Conservation (phyloP, 2,329 filamentous ascomycete species). For the Botryosphaeria dothidea region DNA sequence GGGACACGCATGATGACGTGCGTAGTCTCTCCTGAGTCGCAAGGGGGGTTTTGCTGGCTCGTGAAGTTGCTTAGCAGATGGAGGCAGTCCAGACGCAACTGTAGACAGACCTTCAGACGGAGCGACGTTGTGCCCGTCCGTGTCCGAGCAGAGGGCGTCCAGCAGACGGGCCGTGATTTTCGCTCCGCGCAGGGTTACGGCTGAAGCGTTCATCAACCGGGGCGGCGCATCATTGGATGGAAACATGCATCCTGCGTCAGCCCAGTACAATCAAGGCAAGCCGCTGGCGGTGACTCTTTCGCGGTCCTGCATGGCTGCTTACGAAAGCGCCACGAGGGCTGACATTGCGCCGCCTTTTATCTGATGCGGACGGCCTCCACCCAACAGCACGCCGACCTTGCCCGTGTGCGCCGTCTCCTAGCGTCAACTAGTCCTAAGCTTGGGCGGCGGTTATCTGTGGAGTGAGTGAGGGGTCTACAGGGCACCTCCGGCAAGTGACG, state of each 20-base stretch:
- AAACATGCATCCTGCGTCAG: background rate
- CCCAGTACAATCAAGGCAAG: background rate
- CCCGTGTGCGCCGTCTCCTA: slow-evolving; percentile 6
- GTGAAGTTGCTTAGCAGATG: background rate
- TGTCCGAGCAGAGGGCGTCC: background rate
- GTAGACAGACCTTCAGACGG: slow-evolving; percentile 1
- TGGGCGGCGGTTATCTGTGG: slow-evolving; percentile 3
- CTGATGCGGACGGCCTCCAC: background rate
- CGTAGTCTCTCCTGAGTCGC: background rate
- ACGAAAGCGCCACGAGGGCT: slow-evolving; percentile 10
- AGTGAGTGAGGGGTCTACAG: background rate
- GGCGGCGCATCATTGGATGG: background rate
- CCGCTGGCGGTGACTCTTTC: slow-evolving; percentile 14
- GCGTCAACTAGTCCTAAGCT: slow-evolving; percentile 3
- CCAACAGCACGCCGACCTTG: background rate
- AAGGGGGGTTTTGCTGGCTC: background rate
- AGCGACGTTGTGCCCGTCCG: background rate
- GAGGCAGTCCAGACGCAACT: background rate
- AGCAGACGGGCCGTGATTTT: background rate
- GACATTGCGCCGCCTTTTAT: slow-evolving; percentile 8
- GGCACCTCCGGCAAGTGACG: background rate
- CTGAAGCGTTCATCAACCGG: background rate
- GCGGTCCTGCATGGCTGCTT: slow-evolving; percentile 13
- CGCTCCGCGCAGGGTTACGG: background rate
- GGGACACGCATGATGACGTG: background rate